Evolutionary conservation across 352 stramenopile species (phyloP).

Genomic region (Phytophthora tentaculata): DNA sequence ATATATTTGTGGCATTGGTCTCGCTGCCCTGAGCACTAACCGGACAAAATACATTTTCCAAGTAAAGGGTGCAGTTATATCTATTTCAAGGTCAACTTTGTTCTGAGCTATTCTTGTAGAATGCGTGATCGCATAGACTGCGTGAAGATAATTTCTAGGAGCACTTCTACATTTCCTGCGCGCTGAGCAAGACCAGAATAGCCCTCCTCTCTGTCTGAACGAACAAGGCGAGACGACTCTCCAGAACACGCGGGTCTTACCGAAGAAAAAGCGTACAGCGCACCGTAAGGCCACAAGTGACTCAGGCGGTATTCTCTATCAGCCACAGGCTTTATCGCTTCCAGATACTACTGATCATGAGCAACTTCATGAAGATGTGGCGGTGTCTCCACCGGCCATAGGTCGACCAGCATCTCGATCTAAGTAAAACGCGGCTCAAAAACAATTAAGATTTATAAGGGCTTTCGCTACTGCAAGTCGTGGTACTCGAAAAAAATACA

Average conservation of each 20-base stretch:
- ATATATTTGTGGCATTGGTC: background rate
- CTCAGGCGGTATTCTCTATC: background rate
- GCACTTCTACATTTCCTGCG: background rate
- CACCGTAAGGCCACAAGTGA: background rate
- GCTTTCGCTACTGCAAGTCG: constrained; percentile 13
- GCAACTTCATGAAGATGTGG: background rate
- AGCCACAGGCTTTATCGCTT: background rate
- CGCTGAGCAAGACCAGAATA: background rate
- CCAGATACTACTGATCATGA: background rate
- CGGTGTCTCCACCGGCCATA: background rate
- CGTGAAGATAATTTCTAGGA: background rate
- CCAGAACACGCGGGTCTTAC: background rate
- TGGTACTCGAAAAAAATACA: constrained; percentile 11
- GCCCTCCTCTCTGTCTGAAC: background rate
- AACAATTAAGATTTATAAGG: constrained; percentile 2
- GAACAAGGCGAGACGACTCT: background rate
- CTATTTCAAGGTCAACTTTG: background rate
- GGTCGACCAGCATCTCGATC: background rate
- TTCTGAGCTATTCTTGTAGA: background rate
- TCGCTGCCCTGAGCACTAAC: background rate
- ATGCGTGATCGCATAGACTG: background rate
- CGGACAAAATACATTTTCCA: background rate
- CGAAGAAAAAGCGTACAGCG: background rate
- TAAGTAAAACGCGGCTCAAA: background rate
- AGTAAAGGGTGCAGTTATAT: background rate